These are phyloP conservation scores for Caryocar brasiliense DNA, from an alignment of 441 rosid genomes.

Conservation along the genomic window DNA sequence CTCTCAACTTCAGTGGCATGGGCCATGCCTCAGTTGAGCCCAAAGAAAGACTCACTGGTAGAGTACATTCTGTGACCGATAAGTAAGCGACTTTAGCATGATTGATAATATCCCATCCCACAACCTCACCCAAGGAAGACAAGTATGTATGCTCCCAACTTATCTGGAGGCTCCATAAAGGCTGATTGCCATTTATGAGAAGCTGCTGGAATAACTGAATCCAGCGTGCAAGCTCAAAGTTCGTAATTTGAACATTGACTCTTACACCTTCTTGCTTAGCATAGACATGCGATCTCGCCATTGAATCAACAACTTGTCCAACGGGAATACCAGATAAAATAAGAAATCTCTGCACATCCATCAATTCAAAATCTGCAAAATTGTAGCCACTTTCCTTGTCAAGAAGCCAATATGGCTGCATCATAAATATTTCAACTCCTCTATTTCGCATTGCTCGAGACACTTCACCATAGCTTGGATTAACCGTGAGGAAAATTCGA, in stretches of 20 bases:
- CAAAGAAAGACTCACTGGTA: conserved; percentile 27
- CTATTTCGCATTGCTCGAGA: conserved; percentile 99
- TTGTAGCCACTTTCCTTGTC: conserved; percentile 30
- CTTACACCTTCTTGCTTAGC: conserved; percentile 52
- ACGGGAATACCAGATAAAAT: conserved; percentile 69
- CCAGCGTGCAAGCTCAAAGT: conserved; percentile 92
- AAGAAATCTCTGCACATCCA: conserved; percentile 65
- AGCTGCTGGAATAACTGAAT: conserved; percentile 75
- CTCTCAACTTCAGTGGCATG: conserved; percentile 51
- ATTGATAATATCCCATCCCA: conserved; percentile 48
- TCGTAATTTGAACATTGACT: conserved; percentile 45
- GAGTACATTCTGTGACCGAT: conserved; percentile 30
- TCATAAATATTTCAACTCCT: conserved; percentile 92
- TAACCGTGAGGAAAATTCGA: conserved; percentile 78
- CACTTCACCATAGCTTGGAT: conserved; percentile 85
- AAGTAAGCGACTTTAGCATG: conserved; percentile 45
- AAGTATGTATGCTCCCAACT: conserved; percentile 91
- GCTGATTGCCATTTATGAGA: conserved; percentile 60
- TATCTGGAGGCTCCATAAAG: conserved; percentile 77
- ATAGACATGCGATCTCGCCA: conserved; percentile 82
- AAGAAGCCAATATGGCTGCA: conserved; percentile 84
- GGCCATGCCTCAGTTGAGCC: conserved; percentile 90
- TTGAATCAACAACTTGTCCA: conserved; percentile 52
- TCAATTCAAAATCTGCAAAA: conserved; percentile 42
- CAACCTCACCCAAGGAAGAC: conserved; percentile 68